These are phyloP conservation scores for Pseudocercospora cruenta DNA, from an alignment of 2,329 filamentous ascomycete genomes.

Conservation along the genomic window DNA sequence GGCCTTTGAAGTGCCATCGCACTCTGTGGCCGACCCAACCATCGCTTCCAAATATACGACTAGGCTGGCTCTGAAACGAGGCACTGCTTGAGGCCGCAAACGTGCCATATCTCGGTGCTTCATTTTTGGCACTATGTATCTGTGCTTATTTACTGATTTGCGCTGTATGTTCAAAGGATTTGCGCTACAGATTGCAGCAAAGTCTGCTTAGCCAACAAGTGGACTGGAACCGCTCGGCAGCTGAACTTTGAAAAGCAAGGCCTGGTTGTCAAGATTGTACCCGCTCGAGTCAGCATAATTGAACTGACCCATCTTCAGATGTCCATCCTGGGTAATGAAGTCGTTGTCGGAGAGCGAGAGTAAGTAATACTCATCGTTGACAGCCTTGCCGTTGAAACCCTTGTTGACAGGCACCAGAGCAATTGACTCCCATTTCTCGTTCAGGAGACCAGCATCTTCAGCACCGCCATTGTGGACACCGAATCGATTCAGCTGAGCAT, in stretches of 20 bases:
- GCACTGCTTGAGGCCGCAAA: neutral
- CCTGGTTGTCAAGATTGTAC: constrained; percentile 64
- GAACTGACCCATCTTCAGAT: constrained; percentile 60
- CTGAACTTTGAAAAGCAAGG: constrained; percentile 64
- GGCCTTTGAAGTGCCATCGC: neutral
- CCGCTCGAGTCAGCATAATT: constrained; percentile 62
- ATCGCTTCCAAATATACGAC: neutral
- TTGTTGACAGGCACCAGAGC: constrained; percentile 63
- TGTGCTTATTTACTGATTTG: neutral
- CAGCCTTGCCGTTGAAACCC: constrained; percentile 40
- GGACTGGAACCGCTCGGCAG: constrained; percentile 44
- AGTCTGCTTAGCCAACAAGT: constrained; percentile 20
- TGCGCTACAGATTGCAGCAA: neutral
- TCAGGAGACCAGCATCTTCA: constrained; percentile 62
- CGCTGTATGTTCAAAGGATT: neutral
- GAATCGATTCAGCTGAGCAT: constrained; percentile 66
- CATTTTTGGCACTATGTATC: neutral
- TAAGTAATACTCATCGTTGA: constrained; percentile 66
- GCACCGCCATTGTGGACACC: constrained; percentile 69
- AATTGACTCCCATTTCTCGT: constrained; percentile 78
- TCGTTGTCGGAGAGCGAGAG: constrained; percentile 73
- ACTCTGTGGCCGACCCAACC: neutral
- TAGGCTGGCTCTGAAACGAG: neutral
- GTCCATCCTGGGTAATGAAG: constrained; percentile 73
- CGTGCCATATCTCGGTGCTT: neutral